A percentile compares a stretch with the other conserved stretches of the same genome.
Evolutionary conservation across 176 grass and related monocot species (phyloP).

Genomic region (Metroxylon sagu): DNA sequence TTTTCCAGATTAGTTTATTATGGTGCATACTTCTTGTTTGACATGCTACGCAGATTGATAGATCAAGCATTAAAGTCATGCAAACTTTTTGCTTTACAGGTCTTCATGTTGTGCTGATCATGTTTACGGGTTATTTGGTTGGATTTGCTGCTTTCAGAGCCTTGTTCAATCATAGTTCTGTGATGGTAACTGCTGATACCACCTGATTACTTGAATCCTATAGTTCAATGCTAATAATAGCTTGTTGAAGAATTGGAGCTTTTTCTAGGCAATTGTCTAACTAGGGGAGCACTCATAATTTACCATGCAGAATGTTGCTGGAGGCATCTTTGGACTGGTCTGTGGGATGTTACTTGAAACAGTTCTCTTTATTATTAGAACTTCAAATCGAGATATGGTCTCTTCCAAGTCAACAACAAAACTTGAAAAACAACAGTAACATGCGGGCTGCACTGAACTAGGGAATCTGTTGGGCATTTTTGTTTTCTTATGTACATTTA

Average conservation of each 20-base stretch:
- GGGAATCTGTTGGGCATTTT: too few relatives aligned
- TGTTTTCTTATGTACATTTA: too few relatives aligned
- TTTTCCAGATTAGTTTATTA: too few relatives aligned
- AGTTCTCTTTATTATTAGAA: constrained; percentile 71
- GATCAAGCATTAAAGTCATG: neutral
- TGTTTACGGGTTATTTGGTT: constrained; percentile 95
- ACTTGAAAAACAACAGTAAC: constrained; percentile 52
- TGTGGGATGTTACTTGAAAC: constrained; percentile 86
- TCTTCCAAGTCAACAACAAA: constrained; percentile 25
- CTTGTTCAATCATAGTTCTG: constrained; percentile 66
- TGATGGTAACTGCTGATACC: constrained; percentile 45
- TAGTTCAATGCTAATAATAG: neutral
- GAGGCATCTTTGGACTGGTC: constrained; percentile 80
- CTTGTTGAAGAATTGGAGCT: neutral
- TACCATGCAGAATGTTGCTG: constrained; percentile 65
- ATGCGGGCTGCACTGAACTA: neutral
- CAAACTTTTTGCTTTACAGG: constrained; percentile 27
- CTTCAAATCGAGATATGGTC: constrained; percentile 48
- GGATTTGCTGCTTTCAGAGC: constrained; percentile 71
- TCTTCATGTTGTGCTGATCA: constrained; percentile 66
- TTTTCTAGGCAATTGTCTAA: too few relatives aligned
- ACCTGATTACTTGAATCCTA: neutral
- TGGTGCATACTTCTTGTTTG: too few relatives aligned
- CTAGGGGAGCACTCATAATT: too few relatives aligned
- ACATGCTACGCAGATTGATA: too few relatives aligned